phyloP scores from a whole-genome alignment of 139 green algal genomes.

The Pseudopediastrum boryanum region DNA sequence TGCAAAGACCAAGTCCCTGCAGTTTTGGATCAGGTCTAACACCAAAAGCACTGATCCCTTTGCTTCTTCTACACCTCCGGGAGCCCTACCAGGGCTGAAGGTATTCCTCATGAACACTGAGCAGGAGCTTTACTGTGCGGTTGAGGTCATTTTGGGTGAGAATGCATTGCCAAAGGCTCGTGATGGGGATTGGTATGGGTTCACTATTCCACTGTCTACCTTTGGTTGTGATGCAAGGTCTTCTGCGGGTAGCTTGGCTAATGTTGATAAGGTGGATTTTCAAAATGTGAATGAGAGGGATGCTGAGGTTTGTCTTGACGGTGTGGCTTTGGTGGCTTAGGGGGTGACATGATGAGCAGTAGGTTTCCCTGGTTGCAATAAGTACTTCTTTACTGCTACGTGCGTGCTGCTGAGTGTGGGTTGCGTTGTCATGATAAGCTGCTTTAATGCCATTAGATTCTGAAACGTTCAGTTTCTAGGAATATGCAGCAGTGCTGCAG shows the following conservation, averaged over 20 bases:
- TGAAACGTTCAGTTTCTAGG: too few species aligned
- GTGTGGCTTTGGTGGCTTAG: background rate
- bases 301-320: constrained; percentile 24
- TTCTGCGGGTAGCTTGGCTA: constrained; percentile 15
- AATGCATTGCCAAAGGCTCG: background rate
- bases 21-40: constrained; percentile 24
- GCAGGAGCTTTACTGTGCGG: background rate
- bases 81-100: constrained; percentile 18
- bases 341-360: too few species aligned
- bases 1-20: background rate
- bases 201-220: constrained; percentile 3
- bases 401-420: too few species aligned
- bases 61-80: constrained; percentile 23
- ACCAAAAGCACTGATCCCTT: background rate
- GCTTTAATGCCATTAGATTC: too few species aligned
- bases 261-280: constrained; percentile 8
- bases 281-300: constrained; percentile 22
- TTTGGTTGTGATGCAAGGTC: constrained; percentile 6
- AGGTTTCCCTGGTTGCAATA: too few species aligned
- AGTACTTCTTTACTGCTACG: too few species aligned
- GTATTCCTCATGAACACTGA: constrained; percentile 31
- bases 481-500: too few species aligned
- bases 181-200: background rate
- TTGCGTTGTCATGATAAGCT: too few species aligned
- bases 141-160: constrained; percentile 10